phyloP scores from a whole-genome alignment of 805 yeast genomes.

The Aciculoconidium aculeatum region DNA sequence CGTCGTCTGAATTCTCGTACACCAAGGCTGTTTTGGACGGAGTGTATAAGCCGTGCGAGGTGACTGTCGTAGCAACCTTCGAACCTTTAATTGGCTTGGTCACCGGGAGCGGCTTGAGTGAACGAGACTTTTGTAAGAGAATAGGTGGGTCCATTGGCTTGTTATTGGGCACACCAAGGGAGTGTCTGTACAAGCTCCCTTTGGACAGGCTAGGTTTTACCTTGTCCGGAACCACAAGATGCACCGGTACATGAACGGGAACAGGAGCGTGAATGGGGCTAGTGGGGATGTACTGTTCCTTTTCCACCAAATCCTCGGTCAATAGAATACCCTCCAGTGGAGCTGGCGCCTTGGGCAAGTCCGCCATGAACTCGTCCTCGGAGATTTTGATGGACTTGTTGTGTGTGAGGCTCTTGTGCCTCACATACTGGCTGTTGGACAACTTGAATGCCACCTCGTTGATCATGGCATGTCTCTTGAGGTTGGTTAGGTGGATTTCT shows the following conservation, averaged over 20 bases:
- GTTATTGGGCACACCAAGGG: slow-evolving; percentile 6
- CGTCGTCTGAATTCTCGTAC: slow-evolving; percentile 5
- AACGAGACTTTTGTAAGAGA: background rate
- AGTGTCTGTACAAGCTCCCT: background rate
- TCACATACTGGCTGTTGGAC: slow-evolving; percentile 4
- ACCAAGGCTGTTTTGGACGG: slow-evolving; percentile 1
- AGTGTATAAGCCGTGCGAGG: slow-evolving; percentile 1
- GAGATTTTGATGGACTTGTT: slow-evolving; percentile 3
- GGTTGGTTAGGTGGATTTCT: slow-evolving; percentile 11
- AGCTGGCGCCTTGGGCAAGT: slow-evolving; percentile 1
- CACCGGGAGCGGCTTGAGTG: background rate
- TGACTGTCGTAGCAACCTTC: background rate
- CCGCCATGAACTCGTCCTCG: no score
- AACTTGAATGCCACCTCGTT: slow-evolving; percentile 5
- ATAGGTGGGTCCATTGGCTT: slow-evolving; percentile 7
- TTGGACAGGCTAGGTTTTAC: no score
- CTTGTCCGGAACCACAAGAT: slow-evolving; percentile 6
- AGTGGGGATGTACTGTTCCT: slow-evolving; percentile 1
- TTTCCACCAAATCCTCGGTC: slow-evolving; percentile 1
- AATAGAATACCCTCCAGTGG: slow-evolving; percentile 1
- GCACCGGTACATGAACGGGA: slow-evolving; percentile 4
- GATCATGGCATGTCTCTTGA: slow-evolving; percentile 7
- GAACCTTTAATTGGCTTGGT: background rate
- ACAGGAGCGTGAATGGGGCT: slow-evolving; percentile 1
- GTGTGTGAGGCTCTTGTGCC: slow-evolving; percentile 1